phyloP scores from a whole-genome alignment of 441 rosid species.

The Daphne laureola region DNA sequence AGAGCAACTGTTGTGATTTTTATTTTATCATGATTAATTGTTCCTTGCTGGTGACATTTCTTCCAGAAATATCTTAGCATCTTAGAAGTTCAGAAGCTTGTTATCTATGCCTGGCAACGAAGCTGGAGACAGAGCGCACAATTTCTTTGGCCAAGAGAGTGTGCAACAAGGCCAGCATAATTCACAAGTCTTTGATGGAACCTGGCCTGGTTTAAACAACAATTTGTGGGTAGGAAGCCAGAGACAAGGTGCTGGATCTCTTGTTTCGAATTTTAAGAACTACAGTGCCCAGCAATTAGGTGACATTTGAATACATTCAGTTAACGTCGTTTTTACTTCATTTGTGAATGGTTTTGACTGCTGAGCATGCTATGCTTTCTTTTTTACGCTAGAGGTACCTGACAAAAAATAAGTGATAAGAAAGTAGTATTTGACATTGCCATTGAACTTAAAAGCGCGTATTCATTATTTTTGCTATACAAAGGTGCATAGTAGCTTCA shows the following conservation, averaged over 20 bases:
- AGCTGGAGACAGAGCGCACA: conserved; percentile 75
- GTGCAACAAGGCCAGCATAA: conserved; percentile 51
- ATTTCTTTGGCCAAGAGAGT: conserved; percentile 68
- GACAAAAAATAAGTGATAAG: no score
- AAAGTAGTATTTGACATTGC: no score
- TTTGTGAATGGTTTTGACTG: neutral
- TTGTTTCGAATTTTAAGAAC: conserved; percentile 43
- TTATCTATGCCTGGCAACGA: conserved; percentile 94
- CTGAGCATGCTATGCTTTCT: conserved; percentile 4
- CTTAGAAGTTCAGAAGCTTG: conserved; percentile 23
- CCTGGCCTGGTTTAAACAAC: conserved; percentile 50
- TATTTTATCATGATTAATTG: conserved; percentile 11
- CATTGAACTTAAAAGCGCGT: no score
- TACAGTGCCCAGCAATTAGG: conserved; percentile 52
- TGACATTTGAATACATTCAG: conserved; percentile 19
- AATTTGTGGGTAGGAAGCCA: conserved; percentile 47
- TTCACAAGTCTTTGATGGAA: conserved; percentile 46
- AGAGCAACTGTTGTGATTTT: conserved; percentile 6
- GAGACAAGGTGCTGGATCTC: conserved; percentile 47
- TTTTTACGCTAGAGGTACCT: neutral
- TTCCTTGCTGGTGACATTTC: conserved; percentile 19
- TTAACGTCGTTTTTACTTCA: no score
- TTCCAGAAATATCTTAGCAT: conserved; percentile 18
- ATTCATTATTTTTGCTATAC: neutral
- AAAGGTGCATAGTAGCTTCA: neutral